Percentiles rank a stretch among this genome's conserved stretches.
phyloP scores from a whole-genome alignment of 2,329 filamentous ascomycete species.

The Malbranchea cinnamomea region DNA sequence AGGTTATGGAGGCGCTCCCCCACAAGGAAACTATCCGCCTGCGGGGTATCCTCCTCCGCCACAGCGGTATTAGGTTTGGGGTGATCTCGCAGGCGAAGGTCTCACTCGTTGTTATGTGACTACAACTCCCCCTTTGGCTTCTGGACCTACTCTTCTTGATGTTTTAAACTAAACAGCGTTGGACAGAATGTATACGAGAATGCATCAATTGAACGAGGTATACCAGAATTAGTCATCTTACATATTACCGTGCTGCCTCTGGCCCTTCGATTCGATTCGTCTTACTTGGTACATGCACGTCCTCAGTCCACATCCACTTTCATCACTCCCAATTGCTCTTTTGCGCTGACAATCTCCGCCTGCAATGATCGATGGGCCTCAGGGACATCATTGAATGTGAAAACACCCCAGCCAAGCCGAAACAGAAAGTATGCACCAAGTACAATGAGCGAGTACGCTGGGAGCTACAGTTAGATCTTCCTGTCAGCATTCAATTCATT shows the following conservation, averaged over 20 bases:
- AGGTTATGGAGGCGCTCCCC: slow-evolving; percentile 13
- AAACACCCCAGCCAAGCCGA: slow-evolving; percentile 79
- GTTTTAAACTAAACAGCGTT: too few species aligned
- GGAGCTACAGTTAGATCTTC: slow-evolving; percentile 45
- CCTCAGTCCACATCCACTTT: slow-evolving; percentile 30
- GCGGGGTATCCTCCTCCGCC: slow-evolving; percentile 12
- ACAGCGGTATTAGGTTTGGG: slow-evolving; percentile 6
- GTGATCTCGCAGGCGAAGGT: too few species aligned
- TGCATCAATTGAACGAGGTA: too few species aligned
- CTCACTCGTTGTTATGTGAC: too few species aligned
- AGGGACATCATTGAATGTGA: slow-evolving; percentile 94
- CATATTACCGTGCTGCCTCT: too few species aligned
- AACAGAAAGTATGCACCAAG: slow-evolving; percentile 87
- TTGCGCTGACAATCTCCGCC: slow-evolving; percentile 51
- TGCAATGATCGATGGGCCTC: slow-evolving; percentile 81
- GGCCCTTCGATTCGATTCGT: too few species aligned
- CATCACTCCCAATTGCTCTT: slow-evolving; percentile 25
- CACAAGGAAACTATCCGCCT: slow-evolving; percentile 13
- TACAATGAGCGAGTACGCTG: slow-evolving; percentile 80
- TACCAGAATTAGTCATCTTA: too few species aligned
- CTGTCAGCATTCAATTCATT: background rate
- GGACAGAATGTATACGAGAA: too few species aligned
- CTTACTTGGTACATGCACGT: too few species aligned
- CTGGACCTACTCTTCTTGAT: too few species aligned
- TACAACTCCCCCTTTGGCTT: too few species aligned